phyloP scores from a whole-genome alignment of 2,329 filamentous ascomycete species.

The Thermothelomyces thermophilus region DNA sequence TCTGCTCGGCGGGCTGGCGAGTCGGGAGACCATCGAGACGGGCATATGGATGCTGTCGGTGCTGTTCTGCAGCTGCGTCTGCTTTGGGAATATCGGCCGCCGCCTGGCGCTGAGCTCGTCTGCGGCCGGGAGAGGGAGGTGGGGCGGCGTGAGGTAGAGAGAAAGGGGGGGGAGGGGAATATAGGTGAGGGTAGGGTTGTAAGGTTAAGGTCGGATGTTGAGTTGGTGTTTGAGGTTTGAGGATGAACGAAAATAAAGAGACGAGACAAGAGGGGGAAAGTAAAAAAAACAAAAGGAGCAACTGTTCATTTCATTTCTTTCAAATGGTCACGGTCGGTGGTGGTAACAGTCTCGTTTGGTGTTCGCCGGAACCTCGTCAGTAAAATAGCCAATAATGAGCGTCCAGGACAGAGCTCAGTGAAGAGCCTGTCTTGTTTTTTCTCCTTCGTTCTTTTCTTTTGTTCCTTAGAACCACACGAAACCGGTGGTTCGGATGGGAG shows the following conservation, averaged over 20 bases:
- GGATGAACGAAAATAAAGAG: background rate
- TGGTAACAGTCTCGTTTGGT: too few species aligned
- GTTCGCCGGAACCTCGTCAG: too few species aligned
- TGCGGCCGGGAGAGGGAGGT: conserved; percentile 38
- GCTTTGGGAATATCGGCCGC: conserved; percentile 92
- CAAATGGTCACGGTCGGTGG: too few species aligned
- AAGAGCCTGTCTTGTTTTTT: too few species aligned
- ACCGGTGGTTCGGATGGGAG: background rate
- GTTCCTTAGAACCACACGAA: too few species aligned
- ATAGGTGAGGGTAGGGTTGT: too few species aligned
- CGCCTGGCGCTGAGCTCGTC: conserved; percentile 55
- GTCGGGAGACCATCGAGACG: conserved; percentile 59
- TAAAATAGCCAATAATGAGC: background rate
- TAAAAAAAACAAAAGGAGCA: too few species aligned
- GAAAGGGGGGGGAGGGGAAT: too few species aligned
- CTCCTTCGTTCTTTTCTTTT: too few species aligned
- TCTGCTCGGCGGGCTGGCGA: conserved; percentile 32
- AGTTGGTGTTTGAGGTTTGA: too few species aligned
- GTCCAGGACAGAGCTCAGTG: background rate
- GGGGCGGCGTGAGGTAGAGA: conserved; percentile 36
- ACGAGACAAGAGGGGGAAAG: background rate
- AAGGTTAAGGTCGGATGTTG: too few species aligned
- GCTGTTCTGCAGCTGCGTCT: conserved; percentile 88
- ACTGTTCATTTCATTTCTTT: too few species aligned
- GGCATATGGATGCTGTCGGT: conserved; percentile 90